phyloP scores from a whole-genome alignment of 2,329 filamentous ascomycete species.

The Ustulina deusta region DNA sequence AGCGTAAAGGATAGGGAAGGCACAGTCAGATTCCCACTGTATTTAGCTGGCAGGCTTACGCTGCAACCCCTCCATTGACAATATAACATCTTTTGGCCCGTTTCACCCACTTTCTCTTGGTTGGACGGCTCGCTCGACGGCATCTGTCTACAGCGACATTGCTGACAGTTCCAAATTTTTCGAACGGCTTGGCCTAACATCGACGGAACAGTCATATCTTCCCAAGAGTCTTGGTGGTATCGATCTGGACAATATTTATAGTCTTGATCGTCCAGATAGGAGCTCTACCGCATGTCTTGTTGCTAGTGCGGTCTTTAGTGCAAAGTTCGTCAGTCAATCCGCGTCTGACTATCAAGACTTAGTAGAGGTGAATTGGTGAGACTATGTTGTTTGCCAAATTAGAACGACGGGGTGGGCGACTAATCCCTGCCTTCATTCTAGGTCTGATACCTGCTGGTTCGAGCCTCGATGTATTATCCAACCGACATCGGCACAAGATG shows the following conservation, averaged over 20 bases:
- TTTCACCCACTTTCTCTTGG: not conserved
- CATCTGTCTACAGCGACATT: not conserved
- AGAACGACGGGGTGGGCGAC: not conserved
- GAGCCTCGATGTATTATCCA: slow-evolving; percentile 7
- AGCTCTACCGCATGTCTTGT: not conserved
- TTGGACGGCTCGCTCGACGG: not conserved
- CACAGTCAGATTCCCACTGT: too few relatives aligned
- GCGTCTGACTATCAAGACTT: not conserved
- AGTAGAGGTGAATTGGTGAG: slow-evolving; percentile 1
- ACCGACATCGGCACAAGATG: not conserved
- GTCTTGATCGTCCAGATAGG: not conserved
- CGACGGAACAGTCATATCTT: not conserved
- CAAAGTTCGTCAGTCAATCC: slow-evolving; percentile 2
- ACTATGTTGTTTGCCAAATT: not conserved
- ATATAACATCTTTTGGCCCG: too few relatives aligned
- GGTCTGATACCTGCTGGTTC: slow-evolving; percentile 14
- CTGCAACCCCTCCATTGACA: too few relatives aligned
- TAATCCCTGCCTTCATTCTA: not conserved
- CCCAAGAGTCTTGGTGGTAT: not conserved
- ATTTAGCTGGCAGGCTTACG: too few relatives aligned
- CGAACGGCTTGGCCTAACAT: not conserved
- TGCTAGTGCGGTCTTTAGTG: not conserved
- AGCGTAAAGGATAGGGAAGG: too few relatives aligned
- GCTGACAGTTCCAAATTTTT: not conserved
- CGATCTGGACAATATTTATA: not conserved